Evolutionary conservation across 2,329 filamentous ascomycete species (phyloP), one percentile per base, ranked within the genome.

Genomic region (Venturia effusa): DNA sequence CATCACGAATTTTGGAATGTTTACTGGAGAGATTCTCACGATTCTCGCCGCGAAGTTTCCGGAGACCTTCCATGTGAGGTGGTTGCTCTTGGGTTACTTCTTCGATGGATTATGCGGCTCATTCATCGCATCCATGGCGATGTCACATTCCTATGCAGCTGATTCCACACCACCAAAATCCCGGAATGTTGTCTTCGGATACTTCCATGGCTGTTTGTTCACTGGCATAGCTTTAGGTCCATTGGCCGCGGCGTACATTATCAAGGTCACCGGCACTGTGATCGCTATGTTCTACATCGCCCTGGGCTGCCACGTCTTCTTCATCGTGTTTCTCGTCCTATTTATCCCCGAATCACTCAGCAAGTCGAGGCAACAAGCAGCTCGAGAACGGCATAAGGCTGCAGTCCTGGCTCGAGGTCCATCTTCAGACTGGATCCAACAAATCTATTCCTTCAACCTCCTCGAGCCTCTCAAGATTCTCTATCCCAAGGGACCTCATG

Each of bases 201-300:
- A 92, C 72, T 88, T 97, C 69, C 90, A 97, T 70, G 92, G 90
- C 13, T 92, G 88, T 68, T 80, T 99, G 10, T 97, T 96, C 74
- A 82, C 84, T 1, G 94, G 94, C n/a, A 84, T 97, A 57, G 93
- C 94, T 0, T 76, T 93, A 39, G 94, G 94, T 0, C 94, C 94
- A 8, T 81, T 95, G 2, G 71, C 96, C 27, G 88, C 92, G 0
- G 92, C 89, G 1, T 88, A 89, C 68, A 79, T 97, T 54, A 88
- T 96, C 70, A 84, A 89, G 69, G 83, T 81, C 73, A 92, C 89
- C 0, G 89, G 89, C 8, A 84, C 84, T 54, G 80, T 95, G 19
- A 73, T 97, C 7, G 83, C 85, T n/a, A 83, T 96, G 59, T 97
- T 99, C 74, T 96, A 95, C 73, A 79, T 92, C 45, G 86, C 88